Evolutionary conservation across 2,329 filamentous ascomycete genomes (phyloP).

Genomic region (Hypoxylon sp.): DNA sequence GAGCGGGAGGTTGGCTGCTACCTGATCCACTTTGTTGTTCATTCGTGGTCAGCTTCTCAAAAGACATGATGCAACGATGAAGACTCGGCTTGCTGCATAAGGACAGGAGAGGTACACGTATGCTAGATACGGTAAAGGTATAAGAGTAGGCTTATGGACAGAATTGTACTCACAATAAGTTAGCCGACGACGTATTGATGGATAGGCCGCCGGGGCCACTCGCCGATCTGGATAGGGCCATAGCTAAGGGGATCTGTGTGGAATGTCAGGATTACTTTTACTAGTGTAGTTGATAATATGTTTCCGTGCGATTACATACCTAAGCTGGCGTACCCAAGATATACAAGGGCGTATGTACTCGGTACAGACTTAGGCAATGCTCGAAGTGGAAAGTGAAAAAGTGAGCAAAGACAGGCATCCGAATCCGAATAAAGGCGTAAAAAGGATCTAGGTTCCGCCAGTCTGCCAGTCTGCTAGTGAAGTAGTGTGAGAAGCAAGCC

Average conservation of each 20-base stretch:
- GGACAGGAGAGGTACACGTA: constrained; percentile 4
- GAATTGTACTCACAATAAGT: constrained; percentile 64
- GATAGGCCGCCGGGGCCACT: constrained; percentile 73
- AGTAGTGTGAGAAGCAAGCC: not conserved
- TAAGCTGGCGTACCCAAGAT: constrained; percentile 6
- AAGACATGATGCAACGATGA: constrained; percentile 28
- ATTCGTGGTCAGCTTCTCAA: constrained; percentile 33
- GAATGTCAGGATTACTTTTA: constrained; percentile 10
- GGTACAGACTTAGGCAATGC: not conserved
- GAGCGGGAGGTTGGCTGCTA: constrained; percentile 54
- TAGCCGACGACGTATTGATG: constrained; percentile 75
- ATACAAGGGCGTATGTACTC: not conserved
- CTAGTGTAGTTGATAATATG: not conserved
- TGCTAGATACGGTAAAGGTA: constrained; percentile 32
- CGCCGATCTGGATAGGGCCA: constrained; percentile 70
- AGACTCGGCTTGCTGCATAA: constrained; percentile 16
- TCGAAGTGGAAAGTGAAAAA: not conserved
- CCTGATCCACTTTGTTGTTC: constrained; percentile 51
- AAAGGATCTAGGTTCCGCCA: not conserved
- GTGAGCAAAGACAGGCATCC: not conserved
- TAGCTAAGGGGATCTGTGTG: constrained; percentile 44
- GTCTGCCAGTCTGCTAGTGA: no score
- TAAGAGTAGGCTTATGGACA: constrained; percentile 1
- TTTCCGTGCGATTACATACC: constrained; percentile 6
- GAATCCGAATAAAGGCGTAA: not conserved